Percentiles rank a stretch among this genome's conserved stretches.
These are phyloP conservation scores for Knufia petricola DNA, from an alignment of 2,329 filamentous ascomycete genomes.

Conservation along the genomic window DNA sequence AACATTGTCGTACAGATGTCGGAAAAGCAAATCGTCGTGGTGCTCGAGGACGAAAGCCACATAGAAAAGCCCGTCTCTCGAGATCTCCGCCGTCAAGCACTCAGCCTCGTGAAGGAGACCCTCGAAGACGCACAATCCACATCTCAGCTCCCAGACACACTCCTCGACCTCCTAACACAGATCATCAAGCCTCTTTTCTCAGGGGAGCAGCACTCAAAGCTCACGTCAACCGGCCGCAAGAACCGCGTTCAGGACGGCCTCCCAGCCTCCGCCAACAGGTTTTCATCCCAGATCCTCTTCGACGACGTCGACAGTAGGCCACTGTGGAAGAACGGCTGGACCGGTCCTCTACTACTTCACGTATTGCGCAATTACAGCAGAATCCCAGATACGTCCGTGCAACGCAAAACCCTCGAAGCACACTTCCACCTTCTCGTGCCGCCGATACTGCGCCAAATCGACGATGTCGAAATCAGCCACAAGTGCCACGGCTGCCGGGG, in stretches of 20 bases:
- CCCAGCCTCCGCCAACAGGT: slow-evolving; percentile 30
- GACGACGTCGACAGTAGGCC: slow-evolving; percentile 12
- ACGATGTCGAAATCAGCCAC: slow-evolving; percentile 31
- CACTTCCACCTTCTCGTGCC: slow-evolving; percentile 38
- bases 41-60: slow-evolving; percentile 2
- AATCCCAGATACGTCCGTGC: slow-evolving; percentile 1
- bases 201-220: slow-evolving; percentile 32
- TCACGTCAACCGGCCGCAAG: slow-evolving; percentile 36
- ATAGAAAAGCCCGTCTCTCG: not conserved
- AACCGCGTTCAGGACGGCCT: slow-evolving; percentile 32
- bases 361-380: slow-evolving; percentile 11
- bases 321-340: slow-evolving; percentile 20
- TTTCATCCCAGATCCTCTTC: slow-evolving; percentile 12
- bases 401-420: slow-evolving; percentile 27
- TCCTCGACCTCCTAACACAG: slow-evolving; percentile 19
- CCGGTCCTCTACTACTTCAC: slow-evolving; percentile 10
- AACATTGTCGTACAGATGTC: not conserved
- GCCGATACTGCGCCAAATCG: slow-evolving; percentile 35
- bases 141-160: slow-evolving; percentile 11
- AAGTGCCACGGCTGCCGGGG: slow-evolving; percentile 33
- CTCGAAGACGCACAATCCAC: not conserved
- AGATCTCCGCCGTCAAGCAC: not conserved
- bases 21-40: not conserved
- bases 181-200: slow-evolving; percentile 35
- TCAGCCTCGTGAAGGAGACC: not conserved